Conservation (phyloP, 371 early-diverging fungal species). For the Umbelopsis sp. region DNA sequence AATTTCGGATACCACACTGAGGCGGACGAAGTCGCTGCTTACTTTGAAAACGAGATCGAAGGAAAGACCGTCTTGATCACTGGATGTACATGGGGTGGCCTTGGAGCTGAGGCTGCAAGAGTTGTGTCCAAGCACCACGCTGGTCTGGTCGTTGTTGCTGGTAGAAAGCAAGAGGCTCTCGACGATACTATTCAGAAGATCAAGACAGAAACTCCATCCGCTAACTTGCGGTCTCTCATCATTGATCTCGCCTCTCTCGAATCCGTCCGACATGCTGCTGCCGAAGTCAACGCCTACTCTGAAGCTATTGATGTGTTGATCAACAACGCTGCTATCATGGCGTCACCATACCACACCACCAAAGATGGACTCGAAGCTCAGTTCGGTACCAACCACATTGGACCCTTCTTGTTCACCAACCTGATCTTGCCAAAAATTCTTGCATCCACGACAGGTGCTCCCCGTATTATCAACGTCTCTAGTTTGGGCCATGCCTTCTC, state of each 20-base stretch:
- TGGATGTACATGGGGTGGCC: background rate
- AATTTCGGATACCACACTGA: background rate
- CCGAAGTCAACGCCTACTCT: background rate
- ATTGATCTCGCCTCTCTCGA: background rate
- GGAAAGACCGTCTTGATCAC: background rate
- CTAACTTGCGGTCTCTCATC: background rate
- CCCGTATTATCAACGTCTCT: background rate
- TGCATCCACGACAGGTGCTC: background rate
- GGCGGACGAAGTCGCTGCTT: background rate
- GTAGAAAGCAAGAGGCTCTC: background rate
- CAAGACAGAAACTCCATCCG: background rate
- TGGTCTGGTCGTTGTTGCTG: background rate
- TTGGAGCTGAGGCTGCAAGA: background rate
- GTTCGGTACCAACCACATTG: conserved; percentile 25
- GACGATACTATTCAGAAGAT: background rate
- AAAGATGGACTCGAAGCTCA: conserved; percentile 23
- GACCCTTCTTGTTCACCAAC: conserved; percentile 22
- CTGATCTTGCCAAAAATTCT: background rate
- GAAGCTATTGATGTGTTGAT: conserved; percentile 20
- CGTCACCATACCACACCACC: conserved; percentile 1
- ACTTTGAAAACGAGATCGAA: background rate
- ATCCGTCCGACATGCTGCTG: background rate
- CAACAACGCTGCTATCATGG: conserved; percentile 27
- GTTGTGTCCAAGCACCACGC: background rate
- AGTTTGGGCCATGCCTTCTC: background rate